Evolutionary conservation across 768 basidiomycete genomes (phyloP).

Genomic region (Trametes meyenii): DNA sequence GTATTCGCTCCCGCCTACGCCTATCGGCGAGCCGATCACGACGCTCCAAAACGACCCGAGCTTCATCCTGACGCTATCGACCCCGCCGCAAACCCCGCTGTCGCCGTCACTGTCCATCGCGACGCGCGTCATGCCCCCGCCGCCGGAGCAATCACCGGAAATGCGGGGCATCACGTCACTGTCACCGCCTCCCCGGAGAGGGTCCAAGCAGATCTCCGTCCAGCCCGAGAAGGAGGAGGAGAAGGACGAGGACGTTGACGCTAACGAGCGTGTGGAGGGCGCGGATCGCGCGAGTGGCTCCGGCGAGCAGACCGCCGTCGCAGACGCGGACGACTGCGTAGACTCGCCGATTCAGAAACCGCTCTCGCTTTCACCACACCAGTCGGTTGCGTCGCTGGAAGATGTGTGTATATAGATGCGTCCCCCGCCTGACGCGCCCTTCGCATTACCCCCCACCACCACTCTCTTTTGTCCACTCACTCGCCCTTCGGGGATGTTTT

Average conservation of each 20-base stretch:
- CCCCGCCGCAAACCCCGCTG: conserved; percentile 46
- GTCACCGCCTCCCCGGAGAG: conserved; percentile 65
- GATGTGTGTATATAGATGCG: conserved; percentile 16
- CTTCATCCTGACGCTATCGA: conserved; percentile 56
- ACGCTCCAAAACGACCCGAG: conserved; percentile 54
- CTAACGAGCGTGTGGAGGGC: background rate
- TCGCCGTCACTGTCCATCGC: conserved; percentile 27
- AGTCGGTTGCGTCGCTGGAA: conserved; percentile 19
- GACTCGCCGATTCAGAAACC: conserved; percentile 16
- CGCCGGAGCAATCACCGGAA: conserved; percentile 34
- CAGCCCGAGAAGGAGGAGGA: conserved; percentile 15
- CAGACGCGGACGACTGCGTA: background rate
- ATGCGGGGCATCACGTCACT: conserved; percentile 50
- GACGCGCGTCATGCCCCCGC: conserved; percentile 27
- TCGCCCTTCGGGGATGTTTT: too few relatives aligned
- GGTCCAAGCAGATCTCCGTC: conserved; percentile 50
- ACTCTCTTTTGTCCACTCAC: background rate
- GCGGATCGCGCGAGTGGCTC: background rate
- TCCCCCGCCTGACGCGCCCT: background rate
- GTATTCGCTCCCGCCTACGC: conserved; percentile 40
- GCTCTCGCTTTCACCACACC: conserved; percentile 19
- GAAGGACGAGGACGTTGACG: background rate
- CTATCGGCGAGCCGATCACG: conserved; percentile 69
- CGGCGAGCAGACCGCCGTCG: background rate
- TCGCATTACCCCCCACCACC: background rate